Percentiles rank a stretch among this genome's conserved stretches.
phyloP scores from a whole-genome alignment of 2,329 filamentous ascomycete species.

The Ceratocystis cubensis region DNA sequence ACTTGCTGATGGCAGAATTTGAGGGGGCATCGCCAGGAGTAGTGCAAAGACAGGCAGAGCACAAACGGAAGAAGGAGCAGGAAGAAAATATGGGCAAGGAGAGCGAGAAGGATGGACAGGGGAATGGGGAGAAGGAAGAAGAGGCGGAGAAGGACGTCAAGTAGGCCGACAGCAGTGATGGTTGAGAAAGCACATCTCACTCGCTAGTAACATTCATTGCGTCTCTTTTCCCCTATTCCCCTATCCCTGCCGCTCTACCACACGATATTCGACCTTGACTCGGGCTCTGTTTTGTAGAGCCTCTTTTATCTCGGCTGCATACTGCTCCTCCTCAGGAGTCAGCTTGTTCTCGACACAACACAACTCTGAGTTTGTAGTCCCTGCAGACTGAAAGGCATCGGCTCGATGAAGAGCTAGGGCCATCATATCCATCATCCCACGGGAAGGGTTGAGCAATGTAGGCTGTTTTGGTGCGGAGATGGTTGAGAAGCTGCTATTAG shows the following conservation, averaged over 20 bases:
- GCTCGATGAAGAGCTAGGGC: background rate
- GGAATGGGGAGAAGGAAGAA: background rate
- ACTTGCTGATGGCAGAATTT: constrained; percentile 40
- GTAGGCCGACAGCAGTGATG: background rate
- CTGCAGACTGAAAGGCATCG: background rate
- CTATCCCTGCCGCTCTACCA: background rate
- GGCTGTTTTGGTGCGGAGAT: background rate
- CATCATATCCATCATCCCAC: background rate
- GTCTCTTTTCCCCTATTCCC: background rate
- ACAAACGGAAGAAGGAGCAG: constrained; percentile 17
- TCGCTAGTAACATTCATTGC: background rate
- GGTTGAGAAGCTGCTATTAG: background rate
- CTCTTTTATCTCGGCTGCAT: background rate
- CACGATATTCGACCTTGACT: background rate
- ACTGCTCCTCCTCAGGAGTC: background rate
- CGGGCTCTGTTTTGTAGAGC: background rate
- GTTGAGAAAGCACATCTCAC: background rate
- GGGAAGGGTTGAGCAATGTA: background rate
- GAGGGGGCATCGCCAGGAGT: constrained; percentile 26
- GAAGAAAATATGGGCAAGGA: background rate
- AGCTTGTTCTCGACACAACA: background rate
- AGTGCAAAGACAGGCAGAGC: constrained; percentile 4
- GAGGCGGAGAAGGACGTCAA: background rate
- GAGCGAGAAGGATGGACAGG: background rate
- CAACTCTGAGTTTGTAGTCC: background rate